Conservation (phyloP, 2,329 filamentous ascomycete genomes). For the Penicillium sp. region DNA sequence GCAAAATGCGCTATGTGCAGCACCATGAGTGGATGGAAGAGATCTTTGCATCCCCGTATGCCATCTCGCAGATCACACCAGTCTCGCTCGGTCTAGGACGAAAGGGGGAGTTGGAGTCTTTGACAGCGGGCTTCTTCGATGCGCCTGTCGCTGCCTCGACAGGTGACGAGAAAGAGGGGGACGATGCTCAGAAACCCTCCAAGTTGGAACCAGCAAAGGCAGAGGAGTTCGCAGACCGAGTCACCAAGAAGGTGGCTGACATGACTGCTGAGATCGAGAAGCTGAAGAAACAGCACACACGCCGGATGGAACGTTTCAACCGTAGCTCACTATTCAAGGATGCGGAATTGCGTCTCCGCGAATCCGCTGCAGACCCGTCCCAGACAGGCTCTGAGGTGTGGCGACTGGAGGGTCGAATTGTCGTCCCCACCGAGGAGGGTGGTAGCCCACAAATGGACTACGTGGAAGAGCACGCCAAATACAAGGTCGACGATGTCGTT, state of each 20-base stretch:
- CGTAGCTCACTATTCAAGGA: slow-evolving; percentile 66
- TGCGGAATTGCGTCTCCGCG: slow-evolving; percentile 73
- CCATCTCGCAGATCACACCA: slow-evolving; percentile 78
- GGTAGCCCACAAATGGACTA: slow-evolving; percentile 36
- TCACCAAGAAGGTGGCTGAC: slow-evolving; percentile 66
- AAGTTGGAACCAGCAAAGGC: slow-evolving; percentile 72
- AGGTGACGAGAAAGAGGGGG: slow-evolving; percentile 29
- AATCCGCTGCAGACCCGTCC: slow-evolving; percentile 56
- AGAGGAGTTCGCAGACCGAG: slow-evolving; percentile 78
- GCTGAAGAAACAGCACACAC: slow-evolving; percentile 75
- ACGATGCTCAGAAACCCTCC: slow-evolving; percentile 47
- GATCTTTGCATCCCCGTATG: slow-evolving; percentile 84
- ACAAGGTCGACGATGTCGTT: slow-evolving; percentile 66
- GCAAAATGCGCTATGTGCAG: slow-evolving; percentile 79
- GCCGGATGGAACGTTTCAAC: slow-evolving; percentile 70
- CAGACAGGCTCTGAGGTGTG: slow-evolving; percentile 60
- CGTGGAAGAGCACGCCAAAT: slow-evolving; percentile 44
- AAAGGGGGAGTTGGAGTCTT: slow-evolving; percentile 72
- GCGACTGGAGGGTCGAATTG: slow-evolving; percentile 58
- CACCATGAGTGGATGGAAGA: slow-evolving; percentile 99
- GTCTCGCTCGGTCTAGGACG: slow-evolving; percentile 82
- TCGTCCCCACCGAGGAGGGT: slow-evolving; percentile 31
- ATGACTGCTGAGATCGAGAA: slow-evolving; percentile 79
- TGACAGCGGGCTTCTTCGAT: slow-evolving; percentile 85
- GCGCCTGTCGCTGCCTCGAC: slow-evolving; percentile 43